Base-by-base conservation (phyloP, 495 filamentous ascomycete genomes). In the Durotheca rogersii region DNA sequence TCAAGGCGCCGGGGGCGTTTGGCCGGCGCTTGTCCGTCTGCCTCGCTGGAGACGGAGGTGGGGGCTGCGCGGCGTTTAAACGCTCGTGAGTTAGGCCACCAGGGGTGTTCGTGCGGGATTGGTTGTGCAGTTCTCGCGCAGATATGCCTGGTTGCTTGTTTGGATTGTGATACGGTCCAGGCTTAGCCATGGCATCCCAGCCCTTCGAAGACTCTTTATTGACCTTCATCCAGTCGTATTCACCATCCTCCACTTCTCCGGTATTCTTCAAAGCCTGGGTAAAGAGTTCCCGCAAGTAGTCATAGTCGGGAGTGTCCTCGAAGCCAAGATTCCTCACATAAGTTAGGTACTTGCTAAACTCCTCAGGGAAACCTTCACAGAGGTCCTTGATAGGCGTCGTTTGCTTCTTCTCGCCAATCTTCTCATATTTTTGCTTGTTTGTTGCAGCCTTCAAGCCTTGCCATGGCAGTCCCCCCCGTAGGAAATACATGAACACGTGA, bases 371-470 rank as follows among this genome's bases (percentile, higher is more conserved):
- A 38, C 88, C 86, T 48, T 96, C 91, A 62, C 93, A 97, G 3
- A 99, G 83, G 61, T 99, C 94, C 70, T 95, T 94, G 78, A 99
- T 92, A 0, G 82, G 80, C 17, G 93, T 97, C 0, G 92, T 95
- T 73, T 97, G 93, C 74, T 99, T 99, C 86, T 97, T 97, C 74
- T 99, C 94, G 21, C 93, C 93, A 70, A 99, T 99, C 77, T 97
- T 97, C 73, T 99, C 93, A 59, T 99, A 99, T 74, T 99, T 99
- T 67, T 99, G 93, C 81, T 99, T 99, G 77, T 99, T 99, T 50
- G 93, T 99, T 12, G 94, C 94, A 67, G 93, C 93, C 76, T 97
- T 97, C 62, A 99, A 75, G 40, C 93, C 93, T 73, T 99, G 93
- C 93, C 93, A 99, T 14, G 93, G 93, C 49, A 99, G 78, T 42